A percentile compares a stretch with the other conserved stretches of the same genome.
Conservation (phyloP, 163 green algal species). For the Scenedesmus sp. region DNA sequence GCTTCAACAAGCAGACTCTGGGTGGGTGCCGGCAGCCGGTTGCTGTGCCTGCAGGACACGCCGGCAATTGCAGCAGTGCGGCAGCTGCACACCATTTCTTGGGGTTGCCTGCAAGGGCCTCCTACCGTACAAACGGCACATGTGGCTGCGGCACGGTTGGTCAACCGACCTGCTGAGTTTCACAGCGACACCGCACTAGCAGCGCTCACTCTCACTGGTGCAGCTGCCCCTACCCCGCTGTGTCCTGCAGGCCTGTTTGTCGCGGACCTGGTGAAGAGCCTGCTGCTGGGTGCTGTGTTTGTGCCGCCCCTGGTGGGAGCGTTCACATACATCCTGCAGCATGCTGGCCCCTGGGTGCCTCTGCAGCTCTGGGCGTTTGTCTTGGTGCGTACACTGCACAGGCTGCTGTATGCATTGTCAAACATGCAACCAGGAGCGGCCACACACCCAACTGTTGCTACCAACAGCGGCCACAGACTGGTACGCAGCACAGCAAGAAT, state of each 20-base stretch:
- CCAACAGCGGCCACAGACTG: neutral
- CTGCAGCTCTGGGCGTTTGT: constrained; percentile 93
- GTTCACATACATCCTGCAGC: constrained; percentile 76
- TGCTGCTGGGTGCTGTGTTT: constrained; percentile 75
- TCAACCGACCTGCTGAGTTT: neutral
- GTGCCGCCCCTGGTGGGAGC: constrained; percentile 82
- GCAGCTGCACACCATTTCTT: neutral
- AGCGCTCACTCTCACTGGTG: neutral
- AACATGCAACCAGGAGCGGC: neutral
- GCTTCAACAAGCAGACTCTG: constrained; percentile 94
- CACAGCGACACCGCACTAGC: neutral
- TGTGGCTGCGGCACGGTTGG: neutral
- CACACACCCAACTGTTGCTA: neutral
- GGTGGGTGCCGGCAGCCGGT: neutral
- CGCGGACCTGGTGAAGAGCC: constrained; percentile 82
- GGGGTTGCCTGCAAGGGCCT: too few species aligned
- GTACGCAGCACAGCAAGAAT: neutral
- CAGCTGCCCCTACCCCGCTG: neutral
- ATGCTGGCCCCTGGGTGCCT: constrained; percentile 72
- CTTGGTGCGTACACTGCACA: constrained; percentile 48
- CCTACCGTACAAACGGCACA: too few species aligned
- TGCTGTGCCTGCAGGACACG: neutral
- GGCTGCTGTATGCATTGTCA: constrained; percentile 45
- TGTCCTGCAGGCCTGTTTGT: constrained; percentile 73
- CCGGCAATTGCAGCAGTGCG: neutral